Conservation (phyloP, 2,329 filamentous ascomycete species). For the Phaeosphaeriaceae sp. region DNA sequence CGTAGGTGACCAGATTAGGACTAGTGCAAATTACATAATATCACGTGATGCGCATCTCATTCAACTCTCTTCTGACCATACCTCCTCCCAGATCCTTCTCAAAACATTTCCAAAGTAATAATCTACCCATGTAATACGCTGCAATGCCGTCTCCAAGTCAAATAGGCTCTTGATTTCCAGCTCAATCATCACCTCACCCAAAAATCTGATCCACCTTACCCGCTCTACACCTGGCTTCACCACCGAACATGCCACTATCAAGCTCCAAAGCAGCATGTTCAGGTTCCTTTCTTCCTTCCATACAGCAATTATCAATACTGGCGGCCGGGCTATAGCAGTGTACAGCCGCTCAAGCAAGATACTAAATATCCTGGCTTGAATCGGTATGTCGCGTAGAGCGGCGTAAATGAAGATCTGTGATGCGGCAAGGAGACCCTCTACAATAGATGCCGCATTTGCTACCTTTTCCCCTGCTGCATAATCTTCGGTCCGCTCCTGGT, state of each 20-base stretch:
- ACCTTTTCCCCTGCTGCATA: background rate
- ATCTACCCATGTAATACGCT: slow-evolving; percentile 33
- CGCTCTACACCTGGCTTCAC: slow-evolving; percentile 3
- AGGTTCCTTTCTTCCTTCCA: slow-evolving; percentile 27
- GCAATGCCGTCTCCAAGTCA: slow-evolving; percentile 18
- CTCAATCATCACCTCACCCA: slow-evolving; percentile 19
- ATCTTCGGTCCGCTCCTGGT: background rate
- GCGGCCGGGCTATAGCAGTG: slow-evolving; percentile 15
- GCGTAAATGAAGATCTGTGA: slow-evolving; percentile 33
- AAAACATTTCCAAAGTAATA: slow-evolving; percentile 18
- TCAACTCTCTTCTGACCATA: background rate
- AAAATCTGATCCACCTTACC: slow-evolving; percentile 23
- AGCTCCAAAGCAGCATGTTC: slow-evolving; percentile 28
- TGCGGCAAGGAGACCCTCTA: slow-evolving; percentile 25
- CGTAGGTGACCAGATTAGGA: too few relatives aligned
- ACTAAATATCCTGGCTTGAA: slow-evolving; percentile 27
- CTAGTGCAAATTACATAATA: too few relatives aligned
- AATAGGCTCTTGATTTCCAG: slow-evolving; percentile 5
- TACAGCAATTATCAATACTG: slow-evolving; percentile 2
- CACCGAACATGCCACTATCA: slow-evolving; percentile 26
- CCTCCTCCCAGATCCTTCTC: slow-evolving; percentile 17
- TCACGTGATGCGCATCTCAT: too few relatives aligned
- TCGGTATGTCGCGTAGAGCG: slow-evolving; percentile 25
- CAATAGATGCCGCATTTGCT: slow-evolving; percentile 27
- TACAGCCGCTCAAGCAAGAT: slow-evolving; percentile 22